These are phyloP conservation scores for Plicaturopsis crispa DNA, from an alignment of 768 basidiomycete genomes.

Conservation along the genomic window DNA sequence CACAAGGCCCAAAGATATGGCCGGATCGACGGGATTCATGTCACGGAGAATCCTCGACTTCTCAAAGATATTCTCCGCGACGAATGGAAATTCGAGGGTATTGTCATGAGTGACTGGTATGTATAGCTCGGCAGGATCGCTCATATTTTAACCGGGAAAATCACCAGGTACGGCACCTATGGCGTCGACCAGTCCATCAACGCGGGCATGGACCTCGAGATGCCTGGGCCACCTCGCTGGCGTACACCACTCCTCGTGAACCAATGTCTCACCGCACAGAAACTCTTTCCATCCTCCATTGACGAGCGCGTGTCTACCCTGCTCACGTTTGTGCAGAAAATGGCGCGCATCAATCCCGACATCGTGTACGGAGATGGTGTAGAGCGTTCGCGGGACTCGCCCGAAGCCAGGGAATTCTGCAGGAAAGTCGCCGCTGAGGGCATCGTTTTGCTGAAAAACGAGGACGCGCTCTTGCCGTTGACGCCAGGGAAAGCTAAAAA, in stretches of 20 bases:
- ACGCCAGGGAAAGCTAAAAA: conserved; percentile 25
- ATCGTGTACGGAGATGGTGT: conserved; percentile 55
- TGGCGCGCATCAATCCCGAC: conserved; percentile 47
- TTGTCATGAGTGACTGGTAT: conserved; percentile 77
- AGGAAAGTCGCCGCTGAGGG: conserved; percentile 52
- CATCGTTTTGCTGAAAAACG: conserved; percentile 64
- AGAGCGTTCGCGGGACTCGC: conserved; percentile 48
- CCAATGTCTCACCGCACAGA: conserved; percentile 38
- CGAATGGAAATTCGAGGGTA: conserved; percentile 68
- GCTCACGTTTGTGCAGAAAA: conserved; percentile 49
- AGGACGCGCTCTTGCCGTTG: conserved; percentile 46
- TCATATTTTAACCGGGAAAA: not conserved
- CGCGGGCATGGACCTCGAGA: conserved; percentile 72
- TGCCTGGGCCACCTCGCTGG: conserved; percentile 73
- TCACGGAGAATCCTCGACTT: conserved; percentile 57
- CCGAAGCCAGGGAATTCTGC: conserved; percentile 43
- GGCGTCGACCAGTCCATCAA: conserved; percentile 61
- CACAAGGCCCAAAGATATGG: conserved; percentile 66
- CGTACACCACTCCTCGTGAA: conserved; percentile 34
- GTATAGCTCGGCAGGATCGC: conserved; percentile 1
- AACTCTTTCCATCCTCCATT: conserved; percentile 37
- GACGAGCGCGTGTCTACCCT: conserved; percentile 44
- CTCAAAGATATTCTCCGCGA: conserved; percentile 57
- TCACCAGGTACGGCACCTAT: conserved; percentile 61
- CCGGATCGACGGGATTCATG: conserved; percentile 64